phyloP scores from a whole-genome alignment of 2,329 filamentous ascomycete genomes.

The Ophiosphaerella korrae region DNA sequence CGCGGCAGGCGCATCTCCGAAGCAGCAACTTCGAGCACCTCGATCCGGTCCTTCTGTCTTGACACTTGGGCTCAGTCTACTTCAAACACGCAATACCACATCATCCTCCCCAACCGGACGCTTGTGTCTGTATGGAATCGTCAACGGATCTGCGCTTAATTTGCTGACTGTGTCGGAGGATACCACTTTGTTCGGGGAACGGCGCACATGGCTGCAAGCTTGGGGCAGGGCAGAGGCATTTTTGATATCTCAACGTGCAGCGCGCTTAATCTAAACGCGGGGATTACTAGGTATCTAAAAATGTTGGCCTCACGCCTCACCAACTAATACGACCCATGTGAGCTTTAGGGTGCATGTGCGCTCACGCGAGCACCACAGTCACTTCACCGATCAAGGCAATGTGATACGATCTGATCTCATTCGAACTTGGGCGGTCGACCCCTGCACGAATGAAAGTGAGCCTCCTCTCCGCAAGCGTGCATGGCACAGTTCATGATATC shows the following conservation, averaged over 20 bases:
- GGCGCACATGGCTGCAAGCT: constrained; percentile 8
- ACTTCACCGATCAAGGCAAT: constrained; percentile 20
- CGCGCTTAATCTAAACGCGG: constrained; percentile 18
- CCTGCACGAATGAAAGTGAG: constrained; percentile 6
- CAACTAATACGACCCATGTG: background rate
- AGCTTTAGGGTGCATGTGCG: background rate
- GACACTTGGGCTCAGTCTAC: too few species aligned
- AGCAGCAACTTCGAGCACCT: too few species aligned
- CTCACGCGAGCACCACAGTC: constrained; percentile 7
- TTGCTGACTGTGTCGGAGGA: constrained; percentile 13
- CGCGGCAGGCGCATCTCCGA: too few species aligned
- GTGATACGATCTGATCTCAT: constrained; percentile 24
- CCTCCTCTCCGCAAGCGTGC: constrained; percentile 3
- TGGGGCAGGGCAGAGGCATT: constrained; percentile 12
- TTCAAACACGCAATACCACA: too few species aligned
- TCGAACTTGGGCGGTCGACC: background rate
- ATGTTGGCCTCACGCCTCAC: background rate
- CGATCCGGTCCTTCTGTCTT: too few species aligned
- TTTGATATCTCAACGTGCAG: constrained; percentile 1
- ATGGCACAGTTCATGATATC: background rate
- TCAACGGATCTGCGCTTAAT: background rate
- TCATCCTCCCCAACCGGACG: background rate
- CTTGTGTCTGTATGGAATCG: background rate
- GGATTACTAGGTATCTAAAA: constrained; percentile 10
- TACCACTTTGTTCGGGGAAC: constrained; percentile 15